phyloP scores from a whole-genome alignment of 768 basidiomycete species.

The Boletus reticuloceps region DNA sequence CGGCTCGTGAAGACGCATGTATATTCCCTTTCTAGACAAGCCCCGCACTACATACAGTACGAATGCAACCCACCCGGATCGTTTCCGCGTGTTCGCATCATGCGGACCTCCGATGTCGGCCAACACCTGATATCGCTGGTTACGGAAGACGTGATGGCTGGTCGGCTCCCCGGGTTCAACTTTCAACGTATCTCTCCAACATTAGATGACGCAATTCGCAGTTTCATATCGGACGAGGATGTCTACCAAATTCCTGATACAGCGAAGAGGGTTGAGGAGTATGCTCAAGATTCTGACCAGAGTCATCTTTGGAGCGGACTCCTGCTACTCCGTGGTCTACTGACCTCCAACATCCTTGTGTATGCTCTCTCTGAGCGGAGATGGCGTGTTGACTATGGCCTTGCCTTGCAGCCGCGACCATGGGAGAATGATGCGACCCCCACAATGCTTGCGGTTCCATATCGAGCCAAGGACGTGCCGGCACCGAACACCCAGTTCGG shows the following conservation, averaged over 20 bases:
- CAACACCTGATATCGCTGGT: neutral
- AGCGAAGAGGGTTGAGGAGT: neutral
- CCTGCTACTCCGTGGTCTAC: neutral
- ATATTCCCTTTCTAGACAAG: neutral
- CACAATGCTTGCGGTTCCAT: neutral
- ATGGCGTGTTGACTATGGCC: neutral
- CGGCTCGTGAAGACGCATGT: neutral
- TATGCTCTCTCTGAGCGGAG: neutral
- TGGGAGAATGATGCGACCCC: neutral
- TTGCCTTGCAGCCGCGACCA: neutral
- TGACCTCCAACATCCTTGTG: neutral
- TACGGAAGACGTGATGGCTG: neutral
- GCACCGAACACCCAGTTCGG: no score
- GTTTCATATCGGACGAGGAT: neutral
- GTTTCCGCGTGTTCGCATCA: neutral
- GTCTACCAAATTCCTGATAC: neutral
- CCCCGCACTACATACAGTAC: neutral
- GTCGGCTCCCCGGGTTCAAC: neutral
- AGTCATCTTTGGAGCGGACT: neutral
- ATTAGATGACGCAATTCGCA: neutral
- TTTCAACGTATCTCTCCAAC: neutral
- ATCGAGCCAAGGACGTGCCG: neutral
- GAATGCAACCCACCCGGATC: neutral
- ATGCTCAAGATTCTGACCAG: neutral
- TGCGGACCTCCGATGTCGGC: neutral